A percentile compares a stretch with the other conserved stretches of the same genome.
Evolutionary conservation across 345 rosid genomes (phyloP).

Genomic region (Eucalyptus albens): DNA sequence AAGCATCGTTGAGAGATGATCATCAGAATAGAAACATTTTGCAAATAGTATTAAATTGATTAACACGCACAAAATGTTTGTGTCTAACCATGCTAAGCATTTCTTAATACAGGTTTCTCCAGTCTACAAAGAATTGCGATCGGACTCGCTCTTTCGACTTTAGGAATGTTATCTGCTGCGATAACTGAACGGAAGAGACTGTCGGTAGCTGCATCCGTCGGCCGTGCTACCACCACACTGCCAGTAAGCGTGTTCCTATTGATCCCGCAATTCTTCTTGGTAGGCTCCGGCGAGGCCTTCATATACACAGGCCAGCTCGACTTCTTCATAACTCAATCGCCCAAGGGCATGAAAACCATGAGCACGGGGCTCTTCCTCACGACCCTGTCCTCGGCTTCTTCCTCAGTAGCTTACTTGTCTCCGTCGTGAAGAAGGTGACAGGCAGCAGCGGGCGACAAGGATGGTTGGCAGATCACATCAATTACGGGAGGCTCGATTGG

Average conservation of each 20-base stretch:
- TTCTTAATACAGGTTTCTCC: slow-evolving; percentile 25
- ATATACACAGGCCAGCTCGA: slow-evolving; percentile 62
- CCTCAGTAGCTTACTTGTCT: slow-evolving; percentile 46
- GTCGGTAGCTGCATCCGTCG: slow-evolving; percentile 10
- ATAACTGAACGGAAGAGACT: slow-evolving; percentile 29
- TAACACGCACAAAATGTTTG: background rate
- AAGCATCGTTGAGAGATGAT: background rate
- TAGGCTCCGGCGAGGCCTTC: slow-evolving; percentile 56
- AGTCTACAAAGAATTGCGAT: slow-evolving; percentile 39
- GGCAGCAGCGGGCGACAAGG: slow-evolving; percentile 17
- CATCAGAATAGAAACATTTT: background rate
- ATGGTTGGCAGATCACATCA: slow-evolving; percentile 47
- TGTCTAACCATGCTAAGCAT: background rate
- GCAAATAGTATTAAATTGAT: background rate
- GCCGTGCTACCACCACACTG: slow-evolving; percentile 4
- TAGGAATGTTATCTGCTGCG: slow-evolving; percentile 49
- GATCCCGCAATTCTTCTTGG: slow-evolving; percentile 50
- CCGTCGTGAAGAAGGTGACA: slow-evolving; percentile 27
- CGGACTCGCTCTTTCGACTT: slow-evolving; percentile 30
- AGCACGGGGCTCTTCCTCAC: slow-evolving; percentile 72
- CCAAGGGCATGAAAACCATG: slow-evolving; percentile 64
- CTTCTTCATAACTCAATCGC: slow-evolving; percentile 59
- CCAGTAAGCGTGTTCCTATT: slow-evolving; percentile 37
- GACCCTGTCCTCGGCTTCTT: slow-evolving; percentile 58
- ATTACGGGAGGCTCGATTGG: slow-evolving; percentile 47